Base-by-base conservation (phyloP, 345 rosid species). In the Eutrema japonicum region DNA sequence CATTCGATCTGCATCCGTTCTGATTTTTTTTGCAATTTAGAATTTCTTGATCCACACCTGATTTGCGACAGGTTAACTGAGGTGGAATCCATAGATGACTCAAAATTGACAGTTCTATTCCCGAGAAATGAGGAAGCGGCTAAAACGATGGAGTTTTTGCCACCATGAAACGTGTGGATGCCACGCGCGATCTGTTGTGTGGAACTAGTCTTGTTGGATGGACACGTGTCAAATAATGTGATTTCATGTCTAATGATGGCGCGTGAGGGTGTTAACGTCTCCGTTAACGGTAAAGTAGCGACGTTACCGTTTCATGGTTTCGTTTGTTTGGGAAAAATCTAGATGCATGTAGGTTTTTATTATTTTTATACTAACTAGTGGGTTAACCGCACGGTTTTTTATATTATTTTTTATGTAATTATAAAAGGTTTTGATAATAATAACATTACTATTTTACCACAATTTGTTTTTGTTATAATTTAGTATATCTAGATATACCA, bases 111-210 rank as follows among this genome's bases (percentile, higher is more conserved):
- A 18, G 1, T 18, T 1, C 18, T 18, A 18, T 18, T 1, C 73
- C 48, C 73, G 60, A 74, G 58, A 7, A 55, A 3, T 41, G 73
- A 58, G 61, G 62, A 59, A 73, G 73, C 33, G 7, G 54, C 51
- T 62, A 3, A 35, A 46, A 53, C 68, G 45, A 14, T 27, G 33
- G 1, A 3, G 54, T 61, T 61, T 36, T 2, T 1, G 55, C 12
- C 32, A 47, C 64, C 40, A 11, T 3, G 38, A 29, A 3, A 65
- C 35, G 61, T 52, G 78, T 51, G 35, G 1, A 13, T 0, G 33
- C 55, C 73, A 75, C 68, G 68, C 68, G 18, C 64, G 35, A 36
- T 68, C 7, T 41, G 14, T 8, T 32, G 7, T 48, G 11, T 40
- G 8, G 27, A 62, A 7, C 3, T 26, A 30, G 33, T 60, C 3